Conservation (phyloP, 2,329 filamentous ascomycete genomes). For the Proliferodiscus dingleyae region DNA sequence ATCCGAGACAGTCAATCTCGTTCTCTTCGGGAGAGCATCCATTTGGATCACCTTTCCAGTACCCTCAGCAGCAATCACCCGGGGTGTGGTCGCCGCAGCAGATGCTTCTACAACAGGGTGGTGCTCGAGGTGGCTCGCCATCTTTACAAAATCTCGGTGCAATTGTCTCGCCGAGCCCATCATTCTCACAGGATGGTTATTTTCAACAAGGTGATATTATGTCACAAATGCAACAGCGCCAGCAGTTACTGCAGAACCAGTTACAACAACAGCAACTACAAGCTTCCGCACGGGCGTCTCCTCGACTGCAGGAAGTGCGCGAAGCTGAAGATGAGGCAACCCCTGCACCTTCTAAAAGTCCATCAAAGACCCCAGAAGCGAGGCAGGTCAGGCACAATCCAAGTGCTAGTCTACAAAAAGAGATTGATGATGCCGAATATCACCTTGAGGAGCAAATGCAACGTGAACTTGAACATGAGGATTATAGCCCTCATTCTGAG, state of each 20-base stretch:
- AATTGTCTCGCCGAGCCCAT: conserved; percentile 60
- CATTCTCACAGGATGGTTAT: conserved; percentile 44
- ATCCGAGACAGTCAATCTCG: conserved; percentile 68
- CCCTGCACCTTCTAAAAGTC: conserved; percentile 38
- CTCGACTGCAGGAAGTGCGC: conserved; percentile 65
- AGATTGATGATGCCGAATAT: conserved; percentile 81
- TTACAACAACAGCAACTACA: conserved; percentile 44
- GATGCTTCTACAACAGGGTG: conserved; percentile 46
- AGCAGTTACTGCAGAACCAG: conserved; percentile 45
- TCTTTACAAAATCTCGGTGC: conserved; percentile 49
- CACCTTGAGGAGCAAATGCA: conserved; percentile 76
- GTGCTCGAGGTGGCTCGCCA: conserved; percentile 59
- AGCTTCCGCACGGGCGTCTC: conserved; percentile 46
- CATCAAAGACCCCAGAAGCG: conserved; percentile 51
- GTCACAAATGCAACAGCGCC: conserved; percentile 43
- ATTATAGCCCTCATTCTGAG: conserved; percentile 60
- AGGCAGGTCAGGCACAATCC: conserved; percentile 66
- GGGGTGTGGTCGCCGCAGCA: conserved; percentile 54
- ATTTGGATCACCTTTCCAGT: conserved; percentile 63
- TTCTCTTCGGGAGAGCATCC: conserved; percentile 55
- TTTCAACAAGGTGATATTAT: conserved; percentile 36
- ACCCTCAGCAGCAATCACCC: conserved; percentile 60
- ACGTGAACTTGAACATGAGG: conserved; percentile 72
- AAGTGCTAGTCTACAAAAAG: conserved; percentile 73
- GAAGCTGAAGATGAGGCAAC: conserved; percentile 63